phyloP scores from a whole-genome alignment of 1,284 basidiomycete genomes.

The Trichosporon sp. region DNA sequence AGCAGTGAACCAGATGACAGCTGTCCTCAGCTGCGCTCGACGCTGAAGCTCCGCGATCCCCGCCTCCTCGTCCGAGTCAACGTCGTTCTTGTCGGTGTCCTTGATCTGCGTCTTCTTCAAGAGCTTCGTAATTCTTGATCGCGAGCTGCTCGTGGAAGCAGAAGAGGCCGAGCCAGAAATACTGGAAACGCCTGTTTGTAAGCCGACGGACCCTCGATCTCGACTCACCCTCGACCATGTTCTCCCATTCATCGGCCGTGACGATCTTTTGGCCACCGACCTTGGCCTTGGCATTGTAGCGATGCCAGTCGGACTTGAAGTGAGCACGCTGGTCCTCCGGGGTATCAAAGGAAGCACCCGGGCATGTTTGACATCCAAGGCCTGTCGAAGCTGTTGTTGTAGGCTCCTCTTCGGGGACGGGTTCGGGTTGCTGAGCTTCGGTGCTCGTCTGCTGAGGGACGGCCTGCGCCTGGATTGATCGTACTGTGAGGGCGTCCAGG shows the following conservation, averaged over 20 bases:
- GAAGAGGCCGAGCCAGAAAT: conserved; percentile 83
- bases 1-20: conserved; percentile 85
- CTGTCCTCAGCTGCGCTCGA: conserved; percentile 65
- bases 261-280: conserved; percentile 65
- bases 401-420: background rate
- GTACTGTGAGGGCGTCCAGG: conserved; percentile 67
- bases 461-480: conserved; percentile 54
- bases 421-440: background rate
- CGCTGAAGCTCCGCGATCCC: conserved; percentile 51
- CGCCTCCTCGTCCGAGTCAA: conserved; percentile 51
- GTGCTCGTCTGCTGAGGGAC: background rate
- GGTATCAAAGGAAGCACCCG: conserved; percentile 69
- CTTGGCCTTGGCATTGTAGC: conserved; percentile 89
- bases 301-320: conserved; percentile 95
- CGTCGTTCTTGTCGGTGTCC: conserved; percentile 47
- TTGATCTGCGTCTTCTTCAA: conserved; percentile 60
- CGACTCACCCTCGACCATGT: conserved; percentile 71
- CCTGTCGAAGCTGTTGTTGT: conserved; percentile 39
- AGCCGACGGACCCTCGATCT: too few species aligned
- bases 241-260: conserved; percentile 70
- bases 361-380: conserved; percentile 73
- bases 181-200: conserved; percentile 71
- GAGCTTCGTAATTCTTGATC: conserved; percentile 62
- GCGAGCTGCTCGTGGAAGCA: conserved; percentile 60
- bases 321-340: conserved; percentile 83